phyloP scores from a whole-genome alignment of 2,329 filamentous ascomycete species.

The Hansfordia pulvinata region DNA sequence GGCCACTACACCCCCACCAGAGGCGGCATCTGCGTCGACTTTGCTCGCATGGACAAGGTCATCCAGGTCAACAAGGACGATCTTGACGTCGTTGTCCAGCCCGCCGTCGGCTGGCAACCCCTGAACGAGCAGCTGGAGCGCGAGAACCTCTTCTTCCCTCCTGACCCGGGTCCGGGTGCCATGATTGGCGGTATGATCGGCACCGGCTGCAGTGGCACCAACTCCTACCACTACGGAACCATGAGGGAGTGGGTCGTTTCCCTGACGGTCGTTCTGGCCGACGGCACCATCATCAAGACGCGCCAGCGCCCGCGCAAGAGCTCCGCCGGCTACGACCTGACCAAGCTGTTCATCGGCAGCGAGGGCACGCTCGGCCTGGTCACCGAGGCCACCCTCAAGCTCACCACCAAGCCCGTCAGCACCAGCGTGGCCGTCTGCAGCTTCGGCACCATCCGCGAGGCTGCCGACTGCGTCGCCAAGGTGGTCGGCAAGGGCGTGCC shows the following conservation, averaged over 20 bases:
- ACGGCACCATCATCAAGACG: conserved; percentile 71
- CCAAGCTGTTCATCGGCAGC: conserved; percentile 64
- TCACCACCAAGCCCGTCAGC: conserved; percentile 61
- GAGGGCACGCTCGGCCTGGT: conserved; percentile 74
- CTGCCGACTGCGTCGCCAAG: conserved; percentile 56
- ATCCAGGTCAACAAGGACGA: conserved; percentile 54
- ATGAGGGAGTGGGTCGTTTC: conserved; percentile 83
- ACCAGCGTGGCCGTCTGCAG: conserved; percentile 55
- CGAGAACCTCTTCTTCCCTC: conserved; percentile 69
- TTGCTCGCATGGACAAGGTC: conserved; percentile 61
- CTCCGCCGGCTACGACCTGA: conserved; percentile 72
- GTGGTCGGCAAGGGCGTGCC: conserved; percentile 62
- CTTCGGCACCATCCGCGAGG: conserved; percentile 35
- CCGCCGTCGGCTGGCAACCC: conserved; percentile 65
- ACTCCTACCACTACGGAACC: conserved; percentile 73
- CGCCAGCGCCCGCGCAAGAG: conserved; percentile 65
- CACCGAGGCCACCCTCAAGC: conserved; percentile 65
- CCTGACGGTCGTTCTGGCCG: conserved; percentile 69
- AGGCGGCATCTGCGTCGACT: conserved; percentile 66
- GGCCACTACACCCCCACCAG: conserved; percentile 63
- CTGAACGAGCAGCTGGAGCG: conserved; percentile 58
- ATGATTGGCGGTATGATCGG: conserved; percentile 75
- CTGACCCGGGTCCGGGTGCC: conserved; percentile 71
- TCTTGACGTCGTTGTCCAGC: conserved; percentile 54
- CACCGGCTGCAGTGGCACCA: conserved; percentile 56